These are phyloP conservation scores for Podospora pseudocomata DNA, from an alignment of 495 filamentous ascomycete species.

Conservation along the genomic window DNA sequence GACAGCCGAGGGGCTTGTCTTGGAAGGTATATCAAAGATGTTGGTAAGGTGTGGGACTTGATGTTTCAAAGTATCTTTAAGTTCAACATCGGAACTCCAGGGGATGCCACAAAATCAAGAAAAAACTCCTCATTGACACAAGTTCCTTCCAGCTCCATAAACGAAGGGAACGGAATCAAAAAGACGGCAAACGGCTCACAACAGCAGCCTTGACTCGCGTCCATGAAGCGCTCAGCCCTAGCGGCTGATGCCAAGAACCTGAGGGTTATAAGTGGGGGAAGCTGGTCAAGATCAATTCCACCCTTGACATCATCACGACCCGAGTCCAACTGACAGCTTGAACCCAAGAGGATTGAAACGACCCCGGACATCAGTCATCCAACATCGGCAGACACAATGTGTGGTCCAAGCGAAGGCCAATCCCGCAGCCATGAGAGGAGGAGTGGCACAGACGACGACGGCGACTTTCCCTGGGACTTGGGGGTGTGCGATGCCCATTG, in stretches of 20 bases:
- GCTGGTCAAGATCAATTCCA: neutral
- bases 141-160: neutral
- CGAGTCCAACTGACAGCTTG: neutral
- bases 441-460: neutral
- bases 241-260: neutral
- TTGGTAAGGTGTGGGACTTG: neutral
- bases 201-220: neutral
- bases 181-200: neutral
- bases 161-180: neutral
- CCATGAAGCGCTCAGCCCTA: neutral
- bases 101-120: no score
- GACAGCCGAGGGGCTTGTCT: neutral
- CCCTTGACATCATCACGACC: neutral
- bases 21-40: neutral
- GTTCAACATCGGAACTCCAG: no score
- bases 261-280: neutral
- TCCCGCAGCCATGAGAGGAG: neutral
- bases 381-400: slow-evolving; percentile 15
- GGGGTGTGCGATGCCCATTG: slow-evolving; percentile 92
- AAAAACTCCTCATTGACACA: neutral
- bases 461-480: slow-evolving; percentile 73
- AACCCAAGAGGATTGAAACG: neutral
- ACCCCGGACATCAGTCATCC: no score
- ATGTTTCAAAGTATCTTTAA: neutral
- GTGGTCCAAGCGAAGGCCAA: slow-evolving; percentile 7